These are phyloP conservation scores for Trichophyton simii DNA, from an alignment of 2,329 filamentous ascomycete species.

Conservation along the genomic window DNA sequence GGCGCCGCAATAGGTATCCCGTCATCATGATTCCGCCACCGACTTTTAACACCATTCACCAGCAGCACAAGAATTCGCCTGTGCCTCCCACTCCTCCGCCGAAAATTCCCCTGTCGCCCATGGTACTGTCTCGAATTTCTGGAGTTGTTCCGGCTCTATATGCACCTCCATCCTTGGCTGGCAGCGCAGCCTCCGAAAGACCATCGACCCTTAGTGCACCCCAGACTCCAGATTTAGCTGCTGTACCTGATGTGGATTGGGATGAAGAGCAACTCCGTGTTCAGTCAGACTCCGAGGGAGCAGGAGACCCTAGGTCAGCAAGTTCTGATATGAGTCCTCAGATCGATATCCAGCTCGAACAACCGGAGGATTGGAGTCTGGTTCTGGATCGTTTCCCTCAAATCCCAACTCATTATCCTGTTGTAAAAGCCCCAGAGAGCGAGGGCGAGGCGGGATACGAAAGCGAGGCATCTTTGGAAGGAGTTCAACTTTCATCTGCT, in stretches of 20 bases:
- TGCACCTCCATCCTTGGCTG: conserved; percentile 77
- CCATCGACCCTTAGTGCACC: conserved; percentile 72
- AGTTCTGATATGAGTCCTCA: conserved; percentile 19
- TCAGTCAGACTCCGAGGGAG: conserved; percentile 22
- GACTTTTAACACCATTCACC: conserved; percentile 40
- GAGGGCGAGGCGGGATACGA: neutral
- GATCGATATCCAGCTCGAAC: conserved; percentile 29
- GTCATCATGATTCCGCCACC: conserved; percentile 47
- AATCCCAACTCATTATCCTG: conserved; percentile 19
- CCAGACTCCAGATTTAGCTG: conserved; percentile 61
- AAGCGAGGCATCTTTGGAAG: conserved; percentile 10
- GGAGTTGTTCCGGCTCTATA: conserved; percentile 61
- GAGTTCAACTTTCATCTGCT: conserved; percentile 60
- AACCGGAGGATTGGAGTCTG: conserved; percentile 48
- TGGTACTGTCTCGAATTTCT: conserved; percentile 58
- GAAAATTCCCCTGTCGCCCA: conserved; percentile 61
- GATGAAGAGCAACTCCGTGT: conserved; percentile 27
- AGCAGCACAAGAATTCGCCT: conserved; percentile 39
- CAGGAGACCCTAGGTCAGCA: conserved; percentile 17
- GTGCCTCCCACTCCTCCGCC: conserved; percentile 38
- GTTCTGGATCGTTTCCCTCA: conserved; percentile 30
- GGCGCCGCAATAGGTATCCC: conserved; percentile 41
- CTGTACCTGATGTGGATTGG: conserved; percentile 51
- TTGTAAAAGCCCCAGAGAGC: neutral
- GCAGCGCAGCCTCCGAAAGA: conserved; percentile 78